phyloP scores from a whole-genome alignment of 139 green algal species.

The Picochlorum costavermella region DNA sequence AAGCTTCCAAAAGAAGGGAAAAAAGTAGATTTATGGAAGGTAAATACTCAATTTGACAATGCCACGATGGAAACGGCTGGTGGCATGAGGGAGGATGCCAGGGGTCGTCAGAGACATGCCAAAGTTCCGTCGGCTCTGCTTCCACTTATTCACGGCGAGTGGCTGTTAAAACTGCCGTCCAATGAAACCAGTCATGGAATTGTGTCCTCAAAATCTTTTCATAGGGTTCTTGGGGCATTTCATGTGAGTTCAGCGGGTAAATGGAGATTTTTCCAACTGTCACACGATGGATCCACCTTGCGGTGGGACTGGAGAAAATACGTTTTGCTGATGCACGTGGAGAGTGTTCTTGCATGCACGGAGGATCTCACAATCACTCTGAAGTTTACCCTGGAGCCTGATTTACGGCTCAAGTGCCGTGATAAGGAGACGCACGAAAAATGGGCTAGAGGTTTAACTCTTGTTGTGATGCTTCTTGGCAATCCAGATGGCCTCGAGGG shows the following conservation, averaged over 20 bases:
- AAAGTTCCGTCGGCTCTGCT: conserved; percentile 19
- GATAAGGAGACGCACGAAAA: conserved; percentile 3
- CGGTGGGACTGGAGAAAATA: conserved; percentile 41
- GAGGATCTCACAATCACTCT: conserved; percentile 30
- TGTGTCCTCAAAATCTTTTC: not conserved
- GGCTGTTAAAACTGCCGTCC: conserved; percentile 28
- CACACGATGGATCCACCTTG: conserved; percentile 30
- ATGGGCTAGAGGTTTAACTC: conserved; percentile 26
- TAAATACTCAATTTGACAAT: not conserved
- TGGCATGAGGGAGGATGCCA: not conserved
- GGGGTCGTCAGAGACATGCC: not conserved
- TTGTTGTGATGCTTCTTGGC: conserved; percentile 31
- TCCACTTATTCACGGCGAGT: conserved; percentile 36
- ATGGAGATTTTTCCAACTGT: conserved; percentile 33
- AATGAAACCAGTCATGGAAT: not conserved
- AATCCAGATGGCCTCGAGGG: conserved; percentile 20
- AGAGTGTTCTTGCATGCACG: conserved; percentile 8
- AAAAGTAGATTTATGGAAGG: not conserved
- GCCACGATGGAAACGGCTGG: no score
- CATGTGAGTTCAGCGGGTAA: not conserved
- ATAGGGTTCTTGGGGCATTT: not conserved
- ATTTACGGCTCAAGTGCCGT: conserved; percentile 31
- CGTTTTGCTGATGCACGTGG: conserved; percentile 33
- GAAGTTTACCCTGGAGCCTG: conserved; percentile 30
- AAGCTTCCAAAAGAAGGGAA: not conserved